A percentile compares a stretch with the other conserved stretches of the same genome.
Conservation (phyloP, 805 yeast species). For the Starmerella geochares region DNA sequence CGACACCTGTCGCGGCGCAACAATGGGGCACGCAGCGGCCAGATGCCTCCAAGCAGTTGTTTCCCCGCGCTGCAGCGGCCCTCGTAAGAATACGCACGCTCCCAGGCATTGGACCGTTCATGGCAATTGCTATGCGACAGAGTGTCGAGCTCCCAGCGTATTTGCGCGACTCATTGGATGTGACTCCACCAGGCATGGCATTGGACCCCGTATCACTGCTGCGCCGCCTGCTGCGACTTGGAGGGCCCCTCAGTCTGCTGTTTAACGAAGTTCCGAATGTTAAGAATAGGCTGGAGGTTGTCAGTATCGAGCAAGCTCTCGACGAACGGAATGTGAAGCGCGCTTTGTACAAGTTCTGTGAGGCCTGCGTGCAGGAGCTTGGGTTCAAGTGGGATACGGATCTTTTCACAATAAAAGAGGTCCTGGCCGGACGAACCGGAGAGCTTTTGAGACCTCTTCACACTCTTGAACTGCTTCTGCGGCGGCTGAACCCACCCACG, state of each 20-base stretch:
- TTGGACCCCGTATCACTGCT: conserved; percentile 87
- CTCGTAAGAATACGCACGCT: conserved; percentile 47
- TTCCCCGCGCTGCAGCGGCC: conserved; percentile 52
- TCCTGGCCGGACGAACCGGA: conserved; percentile 69
- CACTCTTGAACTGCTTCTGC: conserved; percentile 58
- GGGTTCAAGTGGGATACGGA: conserved; percentile 61
- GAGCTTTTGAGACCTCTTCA: conserved; percentile 65
- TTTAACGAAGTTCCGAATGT: conserved; percentile 49
- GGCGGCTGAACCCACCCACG: conserved; percentile 30
- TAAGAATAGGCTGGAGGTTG: conserved; percentile 34
- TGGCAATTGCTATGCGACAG: conserved; percentile 42
- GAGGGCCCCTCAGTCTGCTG: conserved; percentile 79
- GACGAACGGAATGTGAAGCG: conserved; percentile 78
- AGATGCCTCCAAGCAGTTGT: conserved; percentile 53
- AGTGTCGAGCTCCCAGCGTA: conserved; percentile 22
- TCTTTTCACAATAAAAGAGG: conserved; percentile 81
- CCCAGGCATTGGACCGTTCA: conserved; percentile 58
- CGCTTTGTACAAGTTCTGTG: conserved; percentile 78
- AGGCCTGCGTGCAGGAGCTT: conserved; percentile 71
- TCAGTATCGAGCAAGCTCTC: conserved; percentile 60
- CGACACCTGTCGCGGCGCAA: conserved; percentile 23
- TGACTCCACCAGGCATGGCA: conserved; percentile 46
- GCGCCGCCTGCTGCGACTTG: conserved; percentile 81
- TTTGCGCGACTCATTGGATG: conserved; percentile 40
- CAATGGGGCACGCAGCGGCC: conserved; percentile 25